These are phyloP conservation scores for Syzygium malaccense DNA, from an alignment of 441 rosid genomes.

Conservation along the genomic window DNA sequence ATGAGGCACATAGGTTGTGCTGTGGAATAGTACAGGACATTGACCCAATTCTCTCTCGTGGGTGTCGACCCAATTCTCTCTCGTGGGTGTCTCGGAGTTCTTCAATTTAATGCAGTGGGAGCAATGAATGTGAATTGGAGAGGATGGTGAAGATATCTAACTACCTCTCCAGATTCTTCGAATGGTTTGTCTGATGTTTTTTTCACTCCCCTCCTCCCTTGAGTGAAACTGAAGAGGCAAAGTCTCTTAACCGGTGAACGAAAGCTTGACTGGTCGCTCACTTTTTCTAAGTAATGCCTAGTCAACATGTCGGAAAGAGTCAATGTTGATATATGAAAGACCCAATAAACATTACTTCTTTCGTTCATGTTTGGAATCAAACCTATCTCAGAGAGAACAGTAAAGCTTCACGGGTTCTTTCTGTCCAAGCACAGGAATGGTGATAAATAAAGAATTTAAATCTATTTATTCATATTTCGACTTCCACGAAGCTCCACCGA, in stretches of 20 bases:
- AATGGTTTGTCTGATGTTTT: neutral
- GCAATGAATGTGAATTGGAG: neutral
- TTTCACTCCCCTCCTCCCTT: neutral
- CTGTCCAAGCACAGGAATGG: neutral
- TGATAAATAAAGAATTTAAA: neutral
- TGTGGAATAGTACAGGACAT: neutral
- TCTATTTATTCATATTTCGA: neutral
- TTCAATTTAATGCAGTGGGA: neutral
- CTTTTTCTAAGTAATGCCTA: neutral
- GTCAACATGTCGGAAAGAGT: neutral
- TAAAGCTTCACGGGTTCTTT: neutral
- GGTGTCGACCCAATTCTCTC: neutral
- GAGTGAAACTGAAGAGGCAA: neutral
- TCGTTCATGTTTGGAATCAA: neutral
- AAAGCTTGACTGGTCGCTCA: neutral
- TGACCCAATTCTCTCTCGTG: neutral
- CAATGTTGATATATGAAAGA: neutral
- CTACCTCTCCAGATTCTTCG: neutral
- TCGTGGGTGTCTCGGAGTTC: neutral
- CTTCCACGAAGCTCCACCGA: neutral
- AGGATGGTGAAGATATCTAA: neutral
- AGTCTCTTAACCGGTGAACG: neutral
- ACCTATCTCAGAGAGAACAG: neutral
- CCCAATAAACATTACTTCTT: no score
- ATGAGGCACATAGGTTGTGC: neutral